phyloP scores from a whole-genome alignment of 192 early-diverging fungal species.

The Geranomyces michiganensis region DNA sequence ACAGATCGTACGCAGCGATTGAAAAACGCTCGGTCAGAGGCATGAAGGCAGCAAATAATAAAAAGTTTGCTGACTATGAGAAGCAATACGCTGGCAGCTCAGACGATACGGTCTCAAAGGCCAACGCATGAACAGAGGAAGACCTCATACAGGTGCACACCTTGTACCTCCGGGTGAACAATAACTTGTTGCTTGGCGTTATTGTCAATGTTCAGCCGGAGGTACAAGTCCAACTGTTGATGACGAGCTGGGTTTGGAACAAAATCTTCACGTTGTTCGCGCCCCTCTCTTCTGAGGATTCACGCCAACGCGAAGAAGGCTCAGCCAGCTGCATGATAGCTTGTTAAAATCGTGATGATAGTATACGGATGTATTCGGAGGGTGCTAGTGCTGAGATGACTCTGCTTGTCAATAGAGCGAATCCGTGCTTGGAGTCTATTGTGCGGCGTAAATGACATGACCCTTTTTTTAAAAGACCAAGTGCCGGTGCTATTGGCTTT shows the following conservation, averaged over 20 bases:
- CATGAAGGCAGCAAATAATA: slow-evolving; percentile 84
- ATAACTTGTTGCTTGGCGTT: slow-evolving; percentile 66
- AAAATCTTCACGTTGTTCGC: neutral
- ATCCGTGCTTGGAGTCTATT: too few relatives aligned
- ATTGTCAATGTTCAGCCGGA: slow-evolving; percentile 71
- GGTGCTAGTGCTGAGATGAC: too few relatives aligned
- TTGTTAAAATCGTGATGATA: too few relatives aligned
- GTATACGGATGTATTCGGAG: too few relatives aligned
- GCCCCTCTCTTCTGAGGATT: neutral
- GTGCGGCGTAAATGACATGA: too few relatives aligned
- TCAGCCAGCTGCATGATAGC: slow-evolving; percentile 26
- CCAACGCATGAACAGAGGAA: slow-evolving; percentile 70
- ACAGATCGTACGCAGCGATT: slow-evolving; percentile 87
- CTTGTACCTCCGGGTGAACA: slow-evolving; percentile 66
- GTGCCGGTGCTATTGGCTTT: too few relatives aligned
- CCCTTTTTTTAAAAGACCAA: too few relatives aligned
- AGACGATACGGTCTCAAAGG: slow-evolving; percentile 63
- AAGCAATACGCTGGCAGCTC: slow-evolving; percentile 70
- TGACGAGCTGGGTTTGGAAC: neutral
- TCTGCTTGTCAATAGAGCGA: too few relatives aligned
- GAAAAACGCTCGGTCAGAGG: slow-evolving; percentile 94
- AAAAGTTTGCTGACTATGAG: slow-evolving; percentile 77
- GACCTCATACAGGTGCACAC: slow-evolving; percentile 66
- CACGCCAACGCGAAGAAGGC: slow-evolving; percentile 25
- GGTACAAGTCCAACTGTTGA: slow-evolving; percentile 33